Percentiles rank a stretch among this genome's conserved stretches.
Evolutionary conservation across 2,329 filamentous ascomycete genomes (phyloP).

Genomic region (Chaetomium strumarium): DNA sequence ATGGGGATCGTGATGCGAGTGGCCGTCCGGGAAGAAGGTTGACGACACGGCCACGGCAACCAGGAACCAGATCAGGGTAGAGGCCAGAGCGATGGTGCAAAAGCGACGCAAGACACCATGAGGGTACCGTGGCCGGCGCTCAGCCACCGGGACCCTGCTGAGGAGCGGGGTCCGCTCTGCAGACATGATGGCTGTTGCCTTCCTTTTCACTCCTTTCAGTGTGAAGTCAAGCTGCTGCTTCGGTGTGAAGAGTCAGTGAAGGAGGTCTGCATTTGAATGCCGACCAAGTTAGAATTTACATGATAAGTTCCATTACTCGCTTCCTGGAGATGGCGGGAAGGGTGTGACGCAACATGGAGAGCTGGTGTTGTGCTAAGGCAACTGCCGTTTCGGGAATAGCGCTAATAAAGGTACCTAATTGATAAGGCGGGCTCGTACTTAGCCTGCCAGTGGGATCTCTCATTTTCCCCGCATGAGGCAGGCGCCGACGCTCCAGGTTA

Average conservation of each 20-base stretch:
- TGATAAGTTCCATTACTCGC: too few relatives aligned
- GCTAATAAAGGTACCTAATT: neutral
- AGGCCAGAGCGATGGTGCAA: slow-evolving; percentile 56
- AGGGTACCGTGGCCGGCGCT: slow-evolving; percentile 49
- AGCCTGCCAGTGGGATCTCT: too few relatives aligned
- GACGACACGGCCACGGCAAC: slow-evolving; percentile 40
- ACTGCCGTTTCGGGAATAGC: slow-evolving; percentile 9
- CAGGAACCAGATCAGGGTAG: slow-evolving; percentile 47
- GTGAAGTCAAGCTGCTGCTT: too few relatives aligned
- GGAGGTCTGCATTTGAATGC: too few relatives aligned
- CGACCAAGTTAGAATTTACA: too few relatives aligned
- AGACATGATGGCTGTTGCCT: slow-evolving; percentile 33
- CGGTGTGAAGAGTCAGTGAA: too few relatives aligned
- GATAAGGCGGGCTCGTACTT: too few relatives aligned
- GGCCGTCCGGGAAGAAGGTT: slow-evolving; percentile 30
- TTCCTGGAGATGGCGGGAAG: too few relatives aligned
- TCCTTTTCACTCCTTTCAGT: neutral
- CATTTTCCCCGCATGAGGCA: too few relatives aligned
- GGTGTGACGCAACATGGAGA: slow-evolving; percentile 21
- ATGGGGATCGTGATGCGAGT: slow-evolving; percentile 29
- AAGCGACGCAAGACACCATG: slow-evolving; percentile 59
- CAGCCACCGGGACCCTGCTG: slow-evolving; percentile 52
- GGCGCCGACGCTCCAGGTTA: too few relatives aligned
- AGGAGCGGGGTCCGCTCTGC: slow-evolving; percentile 63
- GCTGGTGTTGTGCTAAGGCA: slow-evolving; percentile 5